phyloP scores from a whole-genome alignment of 495 filamentous ascomycete species.

The Lasiosphaeria ovina region DNA sequence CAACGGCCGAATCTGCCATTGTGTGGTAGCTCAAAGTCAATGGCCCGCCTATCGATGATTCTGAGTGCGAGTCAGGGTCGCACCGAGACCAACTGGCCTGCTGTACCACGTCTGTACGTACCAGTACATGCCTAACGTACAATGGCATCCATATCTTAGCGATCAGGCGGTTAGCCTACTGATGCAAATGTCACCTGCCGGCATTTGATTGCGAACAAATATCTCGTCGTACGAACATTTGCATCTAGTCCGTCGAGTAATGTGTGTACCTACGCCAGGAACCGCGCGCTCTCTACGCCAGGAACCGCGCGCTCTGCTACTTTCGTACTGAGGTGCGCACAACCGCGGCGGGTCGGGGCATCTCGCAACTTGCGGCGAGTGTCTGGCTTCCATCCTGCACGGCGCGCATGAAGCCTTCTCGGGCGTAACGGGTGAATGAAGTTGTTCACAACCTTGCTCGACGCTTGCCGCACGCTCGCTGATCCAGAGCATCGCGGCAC shows the following conservation, averaged over 20 bases:
- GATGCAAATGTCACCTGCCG: conserved; percentile 1
- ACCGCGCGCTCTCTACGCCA: neutral
- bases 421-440: no score
- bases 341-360: neutral
- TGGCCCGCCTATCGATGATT: no score
- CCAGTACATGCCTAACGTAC: no score
- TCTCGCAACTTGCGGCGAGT: no score
- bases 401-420: no score
- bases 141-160: neutral
- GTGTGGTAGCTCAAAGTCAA: no score
- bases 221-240: neutral
- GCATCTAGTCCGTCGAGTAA: neutral
- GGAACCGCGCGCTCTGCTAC: neutral
- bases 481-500: no score
- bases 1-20: no score
- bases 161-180: conserved; percentile 12
- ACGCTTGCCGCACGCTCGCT: no score
- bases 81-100: conserved; percentile 5
- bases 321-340: neutral
- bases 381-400: no score
- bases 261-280: neutral
- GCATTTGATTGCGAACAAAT: neutral
- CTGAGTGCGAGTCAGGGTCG: neutral
- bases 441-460: no score
- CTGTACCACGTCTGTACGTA: neutral